Conservation (phyloP, 257 asterid species). For the Forsythia suspensa region DNA sequence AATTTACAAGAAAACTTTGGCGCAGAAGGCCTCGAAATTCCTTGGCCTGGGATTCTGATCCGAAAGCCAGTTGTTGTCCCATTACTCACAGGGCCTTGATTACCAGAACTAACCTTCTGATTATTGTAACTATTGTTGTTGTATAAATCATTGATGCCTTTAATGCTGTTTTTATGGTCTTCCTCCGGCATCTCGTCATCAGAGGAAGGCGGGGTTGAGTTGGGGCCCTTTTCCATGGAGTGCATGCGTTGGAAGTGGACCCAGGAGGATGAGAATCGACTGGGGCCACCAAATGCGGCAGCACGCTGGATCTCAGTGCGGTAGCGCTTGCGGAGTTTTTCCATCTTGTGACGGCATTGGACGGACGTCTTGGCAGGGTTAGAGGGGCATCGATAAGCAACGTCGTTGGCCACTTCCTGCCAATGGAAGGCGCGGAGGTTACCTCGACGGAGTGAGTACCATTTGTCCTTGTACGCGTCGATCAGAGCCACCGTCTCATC, state of each 20-base stretch:
- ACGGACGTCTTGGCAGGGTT: slow-evolving; percentile 67
- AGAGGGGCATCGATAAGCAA: slow-evolving; percentile 59
- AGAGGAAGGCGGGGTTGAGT: slow-evolving; percentile 51
- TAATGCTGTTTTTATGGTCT: slow-evolving; percentile 42
- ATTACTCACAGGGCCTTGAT: slow-evolving; percentile 40
- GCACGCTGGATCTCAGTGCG: slow-evolving; percentile 93
- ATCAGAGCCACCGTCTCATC: slow-evolving; percentile 85
- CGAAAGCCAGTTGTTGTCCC: slow-evolving; percentile 65
- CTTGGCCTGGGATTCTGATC: slow-evolving; percentile 72
- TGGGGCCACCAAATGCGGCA: slow-evolving; percentile 65
- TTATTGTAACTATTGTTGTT: slow-evolving; percentile 14
- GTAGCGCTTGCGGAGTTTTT: slow-evolving; percentile 92
- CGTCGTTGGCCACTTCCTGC: slow-evolving; percentile 97
- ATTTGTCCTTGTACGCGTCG: slow-evolving; percentile 72
- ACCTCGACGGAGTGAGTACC: slow-evolving; percentile 97
- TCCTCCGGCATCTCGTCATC: slow-evolving; percentile 46
- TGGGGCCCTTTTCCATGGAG: slow-evolving; percentile 83
- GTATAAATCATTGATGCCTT: slow-evolving; percentile 56
- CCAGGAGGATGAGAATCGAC: slow-evolving; percentile 80
- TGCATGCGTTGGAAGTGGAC: slow-evolving; percentile 85
- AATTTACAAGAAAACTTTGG: slow-evolving; percentile 38
- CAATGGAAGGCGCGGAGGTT: slow-evolving; percentile 89
- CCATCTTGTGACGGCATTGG: slow-evolving; percentile 99
- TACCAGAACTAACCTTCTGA: slow-evolving; percentile 30
- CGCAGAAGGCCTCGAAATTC: slow-evolving; percentile 29